Conservation (phyloP, 139 green algal genomes). For the Micractinium conductrix region DNA sequence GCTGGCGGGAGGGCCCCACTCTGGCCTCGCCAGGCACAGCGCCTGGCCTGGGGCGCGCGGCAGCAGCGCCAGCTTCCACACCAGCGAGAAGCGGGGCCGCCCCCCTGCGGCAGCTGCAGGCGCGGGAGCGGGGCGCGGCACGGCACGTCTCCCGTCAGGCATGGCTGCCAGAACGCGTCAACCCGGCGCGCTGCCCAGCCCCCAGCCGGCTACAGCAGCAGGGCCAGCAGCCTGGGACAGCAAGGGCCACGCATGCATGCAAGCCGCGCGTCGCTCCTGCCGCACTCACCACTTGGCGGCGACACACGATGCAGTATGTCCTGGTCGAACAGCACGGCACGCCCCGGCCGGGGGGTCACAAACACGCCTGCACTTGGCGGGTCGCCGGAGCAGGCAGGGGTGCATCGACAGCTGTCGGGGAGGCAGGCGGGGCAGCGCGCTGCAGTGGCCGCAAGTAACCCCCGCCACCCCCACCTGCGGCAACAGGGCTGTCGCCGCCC, state of each 20-base stretch:
- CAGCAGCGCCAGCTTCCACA: constrained; percentile 75
- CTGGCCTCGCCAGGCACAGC: constrained; percentile 47
- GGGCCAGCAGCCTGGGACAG: neutral
- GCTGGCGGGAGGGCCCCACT: constrained; percentile 56
- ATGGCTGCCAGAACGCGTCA: too few species aligned
- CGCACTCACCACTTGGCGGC: constrained; percentile 28
- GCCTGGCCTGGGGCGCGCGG: constrained; percentile 30
- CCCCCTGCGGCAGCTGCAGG: constrained; percentile 31
- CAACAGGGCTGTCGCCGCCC: neutral
- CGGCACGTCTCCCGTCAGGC: too few species aligned
- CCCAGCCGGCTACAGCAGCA: neutral
- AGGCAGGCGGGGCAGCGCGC: too few species aligned
- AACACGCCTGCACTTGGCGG: constrained; percentile 65
- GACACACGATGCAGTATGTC: constrained; percentile 73
- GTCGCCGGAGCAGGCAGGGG: neutral
- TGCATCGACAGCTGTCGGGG: too few species aligned
- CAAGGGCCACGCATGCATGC: neutral
- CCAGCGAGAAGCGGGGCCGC: constrained; percentile 63
- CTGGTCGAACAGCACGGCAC: constrained; percentile 66
- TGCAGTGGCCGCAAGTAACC: too few species aligned
- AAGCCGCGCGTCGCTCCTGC: too few species aligned
- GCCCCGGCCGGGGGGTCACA: constrained; percentile 61
- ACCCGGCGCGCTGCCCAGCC: too few species aligned
- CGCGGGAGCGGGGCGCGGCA: neutral
- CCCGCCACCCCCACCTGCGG: neutral